Evolutionary conservation across 1,139 yeast species (phyloP).

Genomic region (Magnusiomyces fungicola): DNA sequence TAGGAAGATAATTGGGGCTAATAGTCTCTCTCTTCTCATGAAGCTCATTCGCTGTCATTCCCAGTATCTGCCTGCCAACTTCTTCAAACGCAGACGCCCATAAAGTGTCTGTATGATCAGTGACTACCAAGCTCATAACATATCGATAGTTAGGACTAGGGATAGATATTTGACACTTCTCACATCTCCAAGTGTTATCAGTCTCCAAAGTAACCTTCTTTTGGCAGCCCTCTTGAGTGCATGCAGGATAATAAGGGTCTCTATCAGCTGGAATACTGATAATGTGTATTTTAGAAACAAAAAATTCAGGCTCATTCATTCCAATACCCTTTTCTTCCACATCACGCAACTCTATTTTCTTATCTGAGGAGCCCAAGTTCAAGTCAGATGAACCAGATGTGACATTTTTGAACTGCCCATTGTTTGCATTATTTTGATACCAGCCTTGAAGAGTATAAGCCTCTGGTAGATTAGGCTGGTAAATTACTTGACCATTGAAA

Average conservation of each 20-base stretch:
- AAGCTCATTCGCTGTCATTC: slow-evolving; percentile 63
- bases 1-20: no score
- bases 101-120: slow-evolving; percentile 74
- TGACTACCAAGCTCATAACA: slow-evolving; percentile 60
- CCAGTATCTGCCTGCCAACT: slow-evolving; percentile 64
- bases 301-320: slow-evolving; percentile 62
- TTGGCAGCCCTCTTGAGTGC: slow-evolving; percentile 63
- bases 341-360: slow-evolving; percentile 41
- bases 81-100: slow-evolving; percentile 89
- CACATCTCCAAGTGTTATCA: slow-evolving; percentile 81
- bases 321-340: slow-evolving; percentile 70
- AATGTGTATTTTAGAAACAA: slow-evolving; percentile 65
- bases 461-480: slow-evolving; percentile 85
- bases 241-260: slow-evolving; percentile 86
- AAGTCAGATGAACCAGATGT: slow-evolving; percentile 33
- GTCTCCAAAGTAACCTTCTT: slow-evolving; percentile 71
- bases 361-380: slow-evolving; percentile 24
- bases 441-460: slow-evolving; percentile 88
- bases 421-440: slow-evolving; percentile 76
- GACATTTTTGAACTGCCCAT: slow-evolving; percentile 55
- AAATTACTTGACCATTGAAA: slow-evolving; percentile 63
- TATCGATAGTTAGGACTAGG: slow-evolving; percentile 71
- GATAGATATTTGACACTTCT: slow-evolving; percentile 69
- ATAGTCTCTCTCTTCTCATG: no score
- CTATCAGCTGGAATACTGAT: slow-evolving; percentile 43